Evolutionary conservation across 1,139 yeast species (phyloP).

Genomic region (Lodderomyces jiufengensis): DNA sequence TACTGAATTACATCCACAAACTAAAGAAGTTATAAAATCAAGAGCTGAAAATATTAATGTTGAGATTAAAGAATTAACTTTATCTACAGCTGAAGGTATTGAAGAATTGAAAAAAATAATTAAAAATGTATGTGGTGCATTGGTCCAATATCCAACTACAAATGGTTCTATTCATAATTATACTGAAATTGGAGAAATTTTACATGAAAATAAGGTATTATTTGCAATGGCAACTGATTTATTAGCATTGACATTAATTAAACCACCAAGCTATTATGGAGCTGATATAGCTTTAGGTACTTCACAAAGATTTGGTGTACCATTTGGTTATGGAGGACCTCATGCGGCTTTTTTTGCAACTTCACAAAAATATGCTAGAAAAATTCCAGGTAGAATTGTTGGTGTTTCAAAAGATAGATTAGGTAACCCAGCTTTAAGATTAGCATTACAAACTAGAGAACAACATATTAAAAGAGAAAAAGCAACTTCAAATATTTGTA

Average conservation of each 20-base stretch:
- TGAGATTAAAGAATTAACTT: slow-evolving; percentile 57
- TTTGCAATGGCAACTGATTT: slow-evolving; percentile 87
- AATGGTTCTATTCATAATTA: slow-evolving; percentile 68
- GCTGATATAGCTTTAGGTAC: slow-evolving; percentile 94
- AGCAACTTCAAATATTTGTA: slow-evolving; percentile 96
- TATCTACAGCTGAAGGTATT: slow-evolving; percentile 48
- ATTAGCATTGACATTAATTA: slow-evolving; percentile 78
- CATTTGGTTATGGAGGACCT: slow-evolving; percentile 97
- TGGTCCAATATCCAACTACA: slow-evolving; percentile 89
- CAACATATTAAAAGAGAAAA: slow-evolving; percentile 97
- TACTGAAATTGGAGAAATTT: slow-evolving; percentile 53
- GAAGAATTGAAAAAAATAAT: slow-evolving; percentile 32
- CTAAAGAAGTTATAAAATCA: slow-evolving; percentile 70
- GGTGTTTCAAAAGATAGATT: slow-evolving; percentile 91
- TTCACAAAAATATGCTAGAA: slow-evolving; percentile 70
- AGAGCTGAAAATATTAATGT: slow-evolving; percentile 77
- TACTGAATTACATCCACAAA: slow-evolving; percentile 76
- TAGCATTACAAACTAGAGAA: slow-evolving; percentile 96
- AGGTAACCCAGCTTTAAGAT: slow-evolving; percentile 82
- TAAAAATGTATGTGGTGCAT: slow-evolving; percentile 66
- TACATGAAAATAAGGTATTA: slow-evolving; percentile 72
- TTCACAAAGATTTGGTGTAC: slow-evolving; percentile 95
- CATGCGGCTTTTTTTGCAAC: slow-evolving; percentile 98
- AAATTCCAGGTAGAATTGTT: slow-evolving; percentile 94
- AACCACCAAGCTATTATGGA: slow-evolving; percentile 80